Conservation (phyloP, 805 yeast species). For the Candida sanyiensis region DNA sequence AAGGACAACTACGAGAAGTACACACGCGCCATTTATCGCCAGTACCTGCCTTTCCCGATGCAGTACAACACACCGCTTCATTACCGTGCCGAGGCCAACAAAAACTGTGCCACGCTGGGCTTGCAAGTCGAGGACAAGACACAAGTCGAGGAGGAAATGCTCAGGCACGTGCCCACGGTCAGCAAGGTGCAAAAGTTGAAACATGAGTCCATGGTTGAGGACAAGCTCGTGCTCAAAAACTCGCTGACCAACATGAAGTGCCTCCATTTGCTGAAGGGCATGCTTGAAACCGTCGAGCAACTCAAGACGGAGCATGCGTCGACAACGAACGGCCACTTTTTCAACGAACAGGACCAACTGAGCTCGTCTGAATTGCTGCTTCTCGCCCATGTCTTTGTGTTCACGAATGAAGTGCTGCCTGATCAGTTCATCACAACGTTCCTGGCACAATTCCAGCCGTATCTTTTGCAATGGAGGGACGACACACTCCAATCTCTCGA, state of each 20-base stretch:
- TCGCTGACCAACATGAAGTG: constrained; percentile 26
- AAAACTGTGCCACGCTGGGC: constrained; percentile 30
- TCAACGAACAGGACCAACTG: constrained; percentile 9
- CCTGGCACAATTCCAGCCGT: constrained; percentile 25
- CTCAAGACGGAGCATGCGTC: constrained; percentile 16
- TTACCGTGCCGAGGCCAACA: constrained; percentile 31
- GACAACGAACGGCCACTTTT: not conserved
- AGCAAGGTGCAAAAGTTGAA: constrained; percentile 69
- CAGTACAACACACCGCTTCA: constrained; percentile 63
- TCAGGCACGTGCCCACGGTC: constrained; percentile 24
- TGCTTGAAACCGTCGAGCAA: constrained; percentile 11
- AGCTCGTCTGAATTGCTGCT: constrained; percentile 33
- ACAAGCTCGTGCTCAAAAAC: constrained; percentile 22
- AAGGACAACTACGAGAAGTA: constrained; percentile 53
- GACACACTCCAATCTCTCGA: constrained; percentile 10
- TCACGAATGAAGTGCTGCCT: constrained; percentile 32
- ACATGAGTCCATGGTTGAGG: constrained; percentile 40
- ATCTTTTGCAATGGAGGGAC: constrained; percentile 17
- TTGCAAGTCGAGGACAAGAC: constrained; percentile 28
- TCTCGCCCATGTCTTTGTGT: constrained; percentile 31
- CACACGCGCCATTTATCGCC: constrained; percentile 49
- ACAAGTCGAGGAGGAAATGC: constrained; percentile 26
- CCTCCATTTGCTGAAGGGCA: constrained; percentile 14
- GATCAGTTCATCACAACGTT: constrained; percentile 33
- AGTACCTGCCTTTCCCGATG: constrained; percentile 63